Evolutionary conservation across 2,329 filamentous ascomycete species (phyloP).

Genomic region (Verticillium isaacii): DNA sequence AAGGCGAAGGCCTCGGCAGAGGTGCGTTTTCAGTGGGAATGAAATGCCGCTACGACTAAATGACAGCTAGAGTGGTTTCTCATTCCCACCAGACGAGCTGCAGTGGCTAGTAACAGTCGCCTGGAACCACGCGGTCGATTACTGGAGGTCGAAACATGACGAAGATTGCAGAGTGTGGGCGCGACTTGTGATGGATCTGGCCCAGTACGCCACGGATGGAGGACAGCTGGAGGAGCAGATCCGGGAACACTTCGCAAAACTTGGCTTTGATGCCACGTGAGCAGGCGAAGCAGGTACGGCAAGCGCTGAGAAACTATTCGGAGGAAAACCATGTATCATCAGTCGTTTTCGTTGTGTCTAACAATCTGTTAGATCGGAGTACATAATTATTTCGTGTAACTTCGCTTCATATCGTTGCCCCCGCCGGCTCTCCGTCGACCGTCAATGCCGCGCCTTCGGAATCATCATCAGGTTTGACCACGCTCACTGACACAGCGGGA

Average conservation of each 20-base stretch:
- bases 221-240: slow-evolving; percentile 39
- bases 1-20: slow-evolving; percentile 46
- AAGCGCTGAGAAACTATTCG: not conserved
- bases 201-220: slow-evolving; percentile 52
- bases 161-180: slow-evolving; percentile 56
- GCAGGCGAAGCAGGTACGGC: not conserved
- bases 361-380: not conserved
- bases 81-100: slow-evolving; percentile 63
- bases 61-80: slow-evolving; percentile 2
- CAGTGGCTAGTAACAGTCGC: slow-evolving; percentile 69
- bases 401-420: slow-evolving; percentile 20
- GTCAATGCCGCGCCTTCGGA: slow-evolving; percentile 23
- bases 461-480: slow-evolving; percentile 25
- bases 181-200: slow-evolving; percentile 56
- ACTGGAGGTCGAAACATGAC: slow-evolving; percentile 48
- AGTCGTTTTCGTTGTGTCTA: not conserved
- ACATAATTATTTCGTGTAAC: not conserved
- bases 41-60: not conserved
- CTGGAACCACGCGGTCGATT: slow-evolving; percentile 61
- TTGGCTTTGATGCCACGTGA: not conserved
- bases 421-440: slow-evolving; percentile 20
- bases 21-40: slow-evolving; percentile 26
- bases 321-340: not conserved
- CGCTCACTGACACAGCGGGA: slow-evolving; percentile 24
- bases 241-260: slow-evolving; percentile 17